These are phyloP conservation scores for Suhomyces bokatorum DNA, from an alignment of 1,139 yeast species.

Conservation along the genomic window DNA sequence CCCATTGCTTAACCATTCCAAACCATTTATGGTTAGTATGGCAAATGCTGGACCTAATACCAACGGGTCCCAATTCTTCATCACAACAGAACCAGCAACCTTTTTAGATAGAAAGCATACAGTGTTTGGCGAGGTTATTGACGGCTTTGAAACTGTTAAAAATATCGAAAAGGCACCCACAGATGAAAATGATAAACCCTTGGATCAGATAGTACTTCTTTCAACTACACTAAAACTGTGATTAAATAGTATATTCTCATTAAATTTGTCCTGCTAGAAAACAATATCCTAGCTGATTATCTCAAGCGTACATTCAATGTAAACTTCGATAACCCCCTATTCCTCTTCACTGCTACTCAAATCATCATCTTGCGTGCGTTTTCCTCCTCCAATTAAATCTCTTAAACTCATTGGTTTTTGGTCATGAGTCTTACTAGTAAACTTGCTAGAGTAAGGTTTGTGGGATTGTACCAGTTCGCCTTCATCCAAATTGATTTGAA, in stretches of 20 bases:
- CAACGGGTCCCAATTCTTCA: slow-evolving; percentile 36
- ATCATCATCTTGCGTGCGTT: slow-evolving; percentile 27
- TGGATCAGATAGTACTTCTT: slow-evolving; percentile 23
- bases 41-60: slow-evolving; percentile 35
- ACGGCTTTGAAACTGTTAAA: slow-evolving; percentile 30
- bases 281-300: not conserved
- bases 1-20: slow-evolving; percentile 35
- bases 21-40: slow-evolving; percentile 51
- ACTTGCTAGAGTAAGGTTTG: slow-evolving; percentile 1
- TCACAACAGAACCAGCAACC: slow-evolving; percentile 29
- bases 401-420: slow-evolving; percentile 43
- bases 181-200: slow-evolving; percentile 24
- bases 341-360: slow-evolving; percentile 47
- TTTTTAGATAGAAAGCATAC: slow-evolving; percentile 33
- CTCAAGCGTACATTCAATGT: slow-evolving; percentile 4
- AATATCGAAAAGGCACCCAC: slow-evolving; percentile 28
- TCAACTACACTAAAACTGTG: slow-evolving; percentile 18
- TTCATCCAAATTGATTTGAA: slow-evolving; percentile 24
- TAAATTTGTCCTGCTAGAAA: not conserved
- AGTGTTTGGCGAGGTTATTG: slow-evolving; percentile 31
- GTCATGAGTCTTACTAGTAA: slow-evolving; percentile 6
- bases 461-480: slow-evolving; percentile 1
- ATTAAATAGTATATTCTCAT: no score
- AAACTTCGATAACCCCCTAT: slow-evolving; percentile 11
- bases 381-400: slow-evolving; percentile 35